These are phyloP conservation scores for Mucor mucedo DNA, from an alignment of 371 early-diverging fungal genomes.

Conservation along the genomic window DNA sequence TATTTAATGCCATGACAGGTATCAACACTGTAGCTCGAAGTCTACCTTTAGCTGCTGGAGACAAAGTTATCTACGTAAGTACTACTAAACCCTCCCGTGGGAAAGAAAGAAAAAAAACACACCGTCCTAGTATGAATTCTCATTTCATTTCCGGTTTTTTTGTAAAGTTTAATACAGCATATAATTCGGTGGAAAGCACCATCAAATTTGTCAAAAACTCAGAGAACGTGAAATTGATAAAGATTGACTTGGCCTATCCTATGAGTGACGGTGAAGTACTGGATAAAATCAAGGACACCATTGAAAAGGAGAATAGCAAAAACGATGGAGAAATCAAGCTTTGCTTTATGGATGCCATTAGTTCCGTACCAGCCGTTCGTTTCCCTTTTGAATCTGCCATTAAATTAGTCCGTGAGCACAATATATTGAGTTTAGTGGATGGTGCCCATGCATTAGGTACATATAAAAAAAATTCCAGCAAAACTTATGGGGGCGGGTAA, in stretches of 20 bases:
- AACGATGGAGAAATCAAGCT: conserved; percentile 44
- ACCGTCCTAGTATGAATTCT: no score
- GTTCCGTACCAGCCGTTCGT: conserved; percentile 57
- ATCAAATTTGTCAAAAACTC: conserved; percentile 41
- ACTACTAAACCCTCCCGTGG: no score
- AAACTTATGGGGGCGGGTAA: no score
- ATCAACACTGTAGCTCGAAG: conserved; percentile 50
- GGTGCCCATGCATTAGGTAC: conserved; percentile 74
- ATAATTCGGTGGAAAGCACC: conserved; percentile 49
- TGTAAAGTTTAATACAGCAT: conserved; percentile 49
- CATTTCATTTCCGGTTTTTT: no score
- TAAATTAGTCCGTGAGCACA: conserved; percentile 49
- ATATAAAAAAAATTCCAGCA: no score
- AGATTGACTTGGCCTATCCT: conserved; percentile 37
- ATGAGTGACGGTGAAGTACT: conserved; percentile 38
- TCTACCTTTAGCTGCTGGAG: conserved; percentile 46
- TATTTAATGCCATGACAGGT: conserved; percentile 47
- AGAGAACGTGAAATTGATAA: conserved; percentile 36
- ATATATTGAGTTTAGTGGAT: conserved; percentile 68
- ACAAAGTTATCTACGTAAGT: conserved; percentile 40
- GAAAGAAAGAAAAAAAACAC: no score
- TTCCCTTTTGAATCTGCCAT: conserved; percentile 67
- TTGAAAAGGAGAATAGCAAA: conserved; percentile 40
- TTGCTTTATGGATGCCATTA: conserved; percentile 64
- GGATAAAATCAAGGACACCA: conserved; percentile 30